Evolutionary conservation across 2,329 filamentous ascomycete species (phyloP).

Genomic region (Fusarium stilboides): DNA sequence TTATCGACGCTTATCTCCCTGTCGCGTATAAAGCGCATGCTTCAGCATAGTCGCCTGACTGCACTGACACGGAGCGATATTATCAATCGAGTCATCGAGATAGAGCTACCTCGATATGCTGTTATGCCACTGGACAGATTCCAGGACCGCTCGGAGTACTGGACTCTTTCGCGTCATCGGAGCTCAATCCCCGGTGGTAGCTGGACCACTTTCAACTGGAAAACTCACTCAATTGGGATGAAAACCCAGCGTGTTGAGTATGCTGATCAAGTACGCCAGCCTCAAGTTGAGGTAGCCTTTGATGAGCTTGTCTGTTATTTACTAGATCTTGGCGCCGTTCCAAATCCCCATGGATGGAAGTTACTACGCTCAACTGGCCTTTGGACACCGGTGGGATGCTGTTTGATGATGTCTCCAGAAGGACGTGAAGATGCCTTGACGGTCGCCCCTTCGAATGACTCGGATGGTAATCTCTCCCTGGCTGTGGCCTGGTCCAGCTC

Average conservation of each 20-base stretch:
- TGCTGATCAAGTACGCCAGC: slow-evolving; percentile 68
- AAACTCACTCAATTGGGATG: slow-evolving; percentile 72
- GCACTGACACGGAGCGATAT: slow-evolving; percentile 75
- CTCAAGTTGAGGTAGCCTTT: slow-evolving; percentile 68
- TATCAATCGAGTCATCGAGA: slow-evolving; percentile 76
- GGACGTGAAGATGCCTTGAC: slow-evolving; percentile 65
- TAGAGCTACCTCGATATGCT: slow-evolving; percentile 75
- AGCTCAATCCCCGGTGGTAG: slow-evolving; percentile 71
- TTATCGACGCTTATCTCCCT: slow-evolving; percentile 72
- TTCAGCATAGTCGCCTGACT: slow-evolving; percentile 69
- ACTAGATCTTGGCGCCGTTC: slow-evolving; percentile 74
- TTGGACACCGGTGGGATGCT: slow-evolving; percentile 73
- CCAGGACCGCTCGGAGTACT: slow-evolving; percentile 69
- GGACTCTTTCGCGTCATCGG: slow-evolving; percentile 66
- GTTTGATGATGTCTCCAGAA: slow-evolving; percentile 68
- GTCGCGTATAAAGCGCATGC: slow-evolving; percentile 72
- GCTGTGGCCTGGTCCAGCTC: slow-evolving; percentile 69
- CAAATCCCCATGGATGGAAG: slow-evolving; percentile 71
- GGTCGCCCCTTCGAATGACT: slow-evolving; percentile 70
- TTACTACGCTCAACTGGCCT: slow-evolving; percentile 70
- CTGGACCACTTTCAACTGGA: slow-evolving; percentile 78
- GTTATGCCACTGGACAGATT: slow-evolving; percentile 73
- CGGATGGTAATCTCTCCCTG: slow-evolving; percentile 72
- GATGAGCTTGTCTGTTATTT: slow-evolving; percentile 74
- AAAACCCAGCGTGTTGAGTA: slow-evolving; percentile 76